Evolutionary conservation across 139 green algal genomes (phyloP).

Genomic region (Spirogloea muscicola): DNA sequence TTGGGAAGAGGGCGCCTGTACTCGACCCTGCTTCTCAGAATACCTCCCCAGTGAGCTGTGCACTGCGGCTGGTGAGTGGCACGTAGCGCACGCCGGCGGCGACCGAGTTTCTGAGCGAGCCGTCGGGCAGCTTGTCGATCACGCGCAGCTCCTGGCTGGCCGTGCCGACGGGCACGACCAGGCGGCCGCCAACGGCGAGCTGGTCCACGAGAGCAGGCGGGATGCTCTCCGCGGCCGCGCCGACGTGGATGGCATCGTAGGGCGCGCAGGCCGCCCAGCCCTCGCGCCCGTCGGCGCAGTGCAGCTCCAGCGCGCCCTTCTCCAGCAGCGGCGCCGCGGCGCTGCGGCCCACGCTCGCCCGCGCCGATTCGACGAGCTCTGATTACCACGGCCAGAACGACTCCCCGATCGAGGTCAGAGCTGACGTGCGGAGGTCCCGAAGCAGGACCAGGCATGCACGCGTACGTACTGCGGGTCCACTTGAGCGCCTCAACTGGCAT

Average conservation of each 20-base stretch:
- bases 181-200: conserved; percentile 61
- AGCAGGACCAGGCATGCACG: no score
- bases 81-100: conserved; percentile 39
- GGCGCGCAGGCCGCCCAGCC: conserved; percentile 51
- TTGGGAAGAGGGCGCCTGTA: no score
- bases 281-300: conserved; percentile 16
- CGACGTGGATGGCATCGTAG: conserved; percentile 89
- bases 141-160: conserved; percentile 29
- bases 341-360: no score
- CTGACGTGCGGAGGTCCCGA: no score
- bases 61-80: conserved; percentile 18
- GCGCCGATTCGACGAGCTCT: no score
- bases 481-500: no score
- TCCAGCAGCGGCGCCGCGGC: conserved; percentile 7
- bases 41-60: no score
- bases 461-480: no score
- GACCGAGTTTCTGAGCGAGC: conserved; percentile 3
- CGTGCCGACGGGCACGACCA: conserved; percentile 73
- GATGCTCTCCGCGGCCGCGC: conserved; percentile 35
- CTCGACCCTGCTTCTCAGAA: no score
- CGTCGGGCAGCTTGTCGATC: conserved; percentile 37
- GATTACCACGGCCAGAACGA: no score
- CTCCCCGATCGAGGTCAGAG: no score
- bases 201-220: conserved; percentile 55
- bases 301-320: conserved; percentile 18